Percentiles rank a stretch among this genome's conserved stretches.
Evolutionary conservation across 805 yeast species (phyloP).

Genomic region (Schwanniomyces occidentalis): DNA sequence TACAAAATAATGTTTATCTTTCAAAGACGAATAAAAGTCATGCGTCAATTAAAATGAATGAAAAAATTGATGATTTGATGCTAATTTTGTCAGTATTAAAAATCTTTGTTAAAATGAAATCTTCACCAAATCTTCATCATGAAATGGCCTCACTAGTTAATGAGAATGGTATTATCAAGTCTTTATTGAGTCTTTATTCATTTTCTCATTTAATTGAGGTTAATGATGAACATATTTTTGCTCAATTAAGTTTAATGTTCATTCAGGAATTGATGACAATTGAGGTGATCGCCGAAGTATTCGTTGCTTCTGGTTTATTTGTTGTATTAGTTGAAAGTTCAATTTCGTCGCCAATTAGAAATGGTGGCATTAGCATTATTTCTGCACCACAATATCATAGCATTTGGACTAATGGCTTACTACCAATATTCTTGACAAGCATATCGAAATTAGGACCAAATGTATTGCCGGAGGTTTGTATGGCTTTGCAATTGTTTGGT

Average conservation of each 20-base stretch:
- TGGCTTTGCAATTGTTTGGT: constrained; percentile 61
- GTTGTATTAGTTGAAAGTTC: constrained; percentile 74
- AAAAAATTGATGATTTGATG: constrained; percentile 63
- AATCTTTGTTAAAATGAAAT: constrained; percentile 50
- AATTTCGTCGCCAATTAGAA: constrained; percentile 63
- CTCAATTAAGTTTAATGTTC: constrained; percentile 68
- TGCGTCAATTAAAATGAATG: constrained; percentile 37
- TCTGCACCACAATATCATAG: constrained; percentile 59
- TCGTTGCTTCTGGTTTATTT: constrained; percentile 61
- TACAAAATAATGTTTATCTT: constrained; percentile 56
- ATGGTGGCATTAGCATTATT: constrained; percentile 59
- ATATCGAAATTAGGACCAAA: constrained; percentile 63
- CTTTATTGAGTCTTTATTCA: constrained; percentile 65
- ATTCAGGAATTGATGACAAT: constrained; percentile 66
- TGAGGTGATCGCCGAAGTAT: constrained; percentile 62
- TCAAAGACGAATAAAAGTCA: constrained; percentile 34
- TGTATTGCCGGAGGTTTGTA: constrained; percentile 62
- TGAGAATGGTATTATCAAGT: constrained; percentile 60
- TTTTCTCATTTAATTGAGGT: constrained; percentile 62
- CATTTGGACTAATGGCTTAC: constrained; percentile 84
- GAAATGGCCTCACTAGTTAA: constrained; percentile 54
- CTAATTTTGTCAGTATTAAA: constrained; percentile 66
- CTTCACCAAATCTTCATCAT: constrained; percentile 47
- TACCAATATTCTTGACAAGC: constrained; percentile 63
- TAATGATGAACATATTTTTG: constrained; percentile 65